Percentiles rank a stretch among this genome's conserved stretches.
These are phyloP conservation scores for Tricholoma bakamatsutake DNA, from an alignment of 768 basidiomycete genomes.

Conservation along the genomic window DNA sequence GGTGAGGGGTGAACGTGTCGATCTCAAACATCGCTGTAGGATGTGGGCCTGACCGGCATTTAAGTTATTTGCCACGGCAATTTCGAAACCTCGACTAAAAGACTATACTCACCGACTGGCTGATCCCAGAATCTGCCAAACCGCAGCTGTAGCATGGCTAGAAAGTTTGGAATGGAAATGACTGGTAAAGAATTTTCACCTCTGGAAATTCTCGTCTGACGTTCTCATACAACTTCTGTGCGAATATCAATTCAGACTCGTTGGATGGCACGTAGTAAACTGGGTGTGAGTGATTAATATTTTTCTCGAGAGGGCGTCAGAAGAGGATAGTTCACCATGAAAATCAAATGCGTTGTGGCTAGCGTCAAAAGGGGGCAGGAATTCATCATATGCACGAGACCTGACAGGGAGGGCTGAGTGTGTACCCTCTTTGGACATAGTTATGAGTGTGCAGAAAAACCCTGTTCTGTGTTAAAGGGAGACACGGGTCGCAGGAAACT, in stretches of 20 bases:
- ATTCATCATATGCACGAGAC: slow-evolving; percentile 48
- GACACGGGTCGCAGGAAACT: too few species aligned
- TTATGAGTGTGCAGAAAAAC: too few species aligned
- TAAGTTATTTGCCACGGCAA: background rate
- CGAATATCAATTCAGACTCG: slow-evolving; percentile 39
- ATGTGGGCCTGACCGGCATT: slow-evolving; percentile 44
- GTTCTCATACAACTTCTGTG: slow-evolving; percentile 51
- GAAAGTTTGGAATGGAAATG: background rate
- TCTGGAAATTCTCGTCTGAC: slow-evolving; percentile 66
- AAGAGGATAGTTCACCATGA: slow-evolving; percentile 44
- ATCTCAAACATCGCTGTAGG: slow-evolving; percentile 71
- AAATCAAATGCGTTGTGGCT: slow-evolving; percentile 66
- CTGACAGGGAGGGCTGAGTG: slow-evolving; percentile 12
- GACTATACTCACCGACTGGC: slow-evolving; percentile 47
- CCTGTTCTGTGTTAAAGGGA: too few species aligned
- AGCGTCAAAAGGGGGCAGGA: slow-evolving; percentile 48
- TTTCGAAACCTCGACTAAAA: background rate
- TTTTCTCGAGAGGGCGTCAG: background rate
- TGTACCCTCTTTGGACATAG: too few species aligned
- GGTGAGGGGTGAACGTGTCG: slow-evolving; percentile 59
- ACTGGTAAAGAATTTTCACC: slow-evolving; percentile 25
- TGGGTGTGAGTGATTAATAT: slow-evolving; percentile 14
- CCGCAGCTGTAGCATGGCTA: slow-evolving; percentile 37
- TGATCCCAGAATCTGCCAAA: slow-evolving; percentile 59
- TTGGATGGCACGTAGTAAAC: slow-evolving; percentile 58